Conservation (phyloP, 768 basidiomycete genomes). For the Solioccasus polychromus region DNA sequence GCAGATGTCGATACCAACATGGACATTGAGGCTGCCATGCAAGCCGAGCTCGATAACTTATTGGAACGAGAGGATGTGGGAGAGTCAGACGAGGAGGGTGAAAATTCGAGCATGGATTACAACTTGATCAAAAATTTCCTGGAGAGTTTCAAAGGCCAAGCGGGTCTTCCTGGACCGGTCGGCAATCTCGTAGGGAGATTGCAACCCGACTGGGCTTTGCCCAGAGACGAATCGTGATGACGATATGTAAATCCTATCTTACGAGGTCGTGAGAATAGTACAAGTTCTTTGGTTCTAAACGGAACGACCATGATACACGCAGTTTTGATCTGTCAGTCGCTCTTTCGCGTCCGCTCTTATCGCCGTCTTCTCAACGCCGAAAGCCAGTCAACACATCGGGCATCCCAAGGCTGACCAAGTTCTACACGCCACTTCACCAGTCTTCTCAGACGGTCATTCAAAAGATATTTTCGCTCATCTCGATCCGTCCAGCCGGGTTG, state of each 20-base stretch:
- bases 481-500: conserved; percentile 71
- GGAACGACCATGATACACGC: conserved; percentile 68
- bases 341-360: conserved; percentile 15
- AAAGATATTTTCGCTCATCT: conserved; percentile 88
- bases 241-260: conserved; percentile 1
- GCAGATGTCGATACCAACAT: conserved; percentile 47
- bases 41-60: conserved; percentile 71
- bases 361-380: conserved; percentile 19
- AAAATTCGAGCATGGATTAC: conserved; percentile 65
- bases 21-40: conserved; percentile 86
- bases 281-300: not conserved
- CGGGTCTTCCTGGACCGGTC: conserved; percentile 86
- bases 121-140: conserved; percentile 94
- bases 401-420: conserved; percentile 79
- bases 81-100: conserved; percentile 54
- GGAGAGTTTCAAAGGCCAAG: conserved; percentile 94
- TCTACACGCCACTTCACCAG: conserved; percentile 75
- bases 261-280: not conserved
- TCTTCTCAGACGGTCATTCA: conserved; percentile 67
- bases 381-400: conserved; percentile 91
- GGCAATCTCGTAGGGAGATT: conserved; percentile 85
- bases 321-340: conserved; percentile 72
- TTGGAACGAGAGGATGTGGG: conserved; percentile 47
- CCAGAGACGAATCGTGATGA: conserved; percentile 55
- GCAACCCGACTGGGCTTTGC: conserved; percentile 71